phyloP scores from a whole-genome alignment of 2,329 filamentous ascomycete genomes.

The Pseudogymnoascus sp. region DNA sequence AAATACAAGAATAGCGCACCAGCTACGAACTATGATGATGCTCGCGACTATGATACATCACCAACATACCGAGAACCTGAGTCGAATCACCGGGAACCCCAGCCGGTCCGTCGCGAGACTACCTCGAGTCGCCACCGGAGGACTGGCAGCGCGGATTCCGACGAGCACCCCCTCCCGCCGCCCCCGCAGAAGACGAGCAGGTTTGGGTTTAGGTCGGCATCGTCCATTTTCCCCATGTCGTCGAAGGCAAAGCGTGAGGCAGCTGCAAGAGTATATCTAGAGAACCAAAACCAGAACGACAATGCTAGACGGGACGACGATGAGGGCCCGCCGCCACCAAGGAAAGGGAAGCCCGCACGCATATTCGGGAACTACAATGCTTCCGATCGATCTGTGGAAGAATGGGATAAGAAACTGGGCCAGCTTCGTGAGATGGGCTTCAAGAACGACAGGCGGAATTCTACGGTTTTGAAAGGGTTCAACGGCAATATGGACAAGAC shows the following conservation, averaged over 20 bases:
- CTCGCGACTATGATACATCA: slow-evolving; percentile 23
- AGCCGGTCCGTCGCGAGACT: slow-evolving; percentile 17
- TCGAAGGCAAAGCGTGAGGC: slow-evolving; percentile 37
- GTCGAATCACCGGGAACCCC: slow-evolving; percentile 23
- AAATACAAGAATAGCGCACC: slow-evolving; percentile 67
- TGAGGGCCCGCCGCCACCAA: slow-evolving; percentile 21
- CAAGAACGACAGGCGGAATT: slow-evolving; percentile 71
- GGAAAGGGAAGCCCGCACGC: slow-evolving; percentile 51
- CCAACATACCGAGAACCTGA: slow-evolving; percentile 13
- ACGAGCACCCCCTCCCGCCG: slow-evolving; percentile 48
- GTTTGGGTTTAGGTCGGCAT: slow-evolving; percentile 59
- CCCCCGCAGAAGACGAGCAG: slow-evolving; percentile 53
- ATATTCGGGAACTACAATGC: slow-evolving; percentile 64
- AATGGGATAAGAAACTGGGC: slow-evolving; percentile 68
- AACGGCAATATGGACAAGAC: slow-evolving; percentile 80
- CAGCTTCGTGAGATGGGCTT: slow-evolving; percentile 90
- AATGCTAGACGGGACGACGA: slow-evolving; percentile 25
- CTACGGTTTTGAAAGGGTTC: slow-evolving; percentile 71
- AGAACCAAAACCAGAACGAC: slow-evolving; percentile 24
- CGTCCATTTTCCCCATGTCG: slow-evolving; percentile 42
- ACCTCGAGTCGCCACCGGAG: slow-evolving; percentile 42
- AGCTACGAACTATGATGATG: slow-evolving; percentile 26
- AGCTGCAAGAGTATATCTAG: slow-evolving; percentile 24
- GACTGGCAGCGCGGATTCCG: slow-evolving; percentile 40
- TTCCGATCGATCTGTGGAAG: slow-evolving; percentile 33